Conservation (phyloP, 2,329 filamentous ascomycete species). For the Microdochium trichocladiopsis region DNA sequence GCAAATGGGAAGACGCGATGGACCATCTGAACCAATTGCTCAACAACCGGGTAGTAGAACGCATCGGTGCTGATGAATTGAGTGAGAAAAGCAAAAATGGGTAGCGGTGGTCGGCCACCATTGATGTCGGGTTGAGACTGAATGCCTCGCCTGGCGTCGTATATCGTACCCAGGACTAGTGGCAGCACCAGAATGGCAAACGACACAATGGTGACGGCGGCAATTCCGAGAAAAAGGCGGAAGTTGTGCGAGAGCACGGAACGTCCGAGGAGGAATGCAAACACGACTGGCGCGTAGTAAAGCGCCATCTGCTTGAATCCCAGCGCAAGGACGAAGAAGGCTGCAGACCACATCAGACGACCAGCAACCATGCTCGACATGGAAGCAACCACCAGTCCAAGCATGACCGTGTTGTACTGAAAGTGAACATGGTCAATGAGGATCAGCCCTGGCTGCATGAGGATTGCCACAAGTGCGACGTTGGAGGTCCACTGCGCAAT, state of each 20-base stretch:
- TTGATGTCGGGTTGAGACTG: conserved; percentile 48
- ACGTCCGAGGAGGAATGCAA: conserved; percentile 82
- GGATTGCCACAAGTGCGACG: conserved; percentile 78
- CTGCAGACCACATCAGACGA: conserved; percentile 77
- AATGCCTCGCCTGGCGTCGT: conserved; percentile 60
- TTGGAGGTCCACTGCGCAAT: conserved; percentile 77
- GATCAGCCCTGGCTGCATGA: conserved; percentile 87
- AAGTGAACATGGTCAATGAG: conserved; percentile 81
- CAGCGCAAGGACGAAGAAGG: conserved; percentile 91
- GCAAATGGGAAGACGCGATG: conserved; percentile 95
- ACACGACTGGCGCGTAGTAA: conserved; percentile 91
- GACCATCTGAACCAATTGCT: conserved; percentile 76
- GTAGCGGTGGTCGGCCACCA: conserved; percentile 53
- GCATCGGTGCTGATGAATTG: conserved; percentile 55
- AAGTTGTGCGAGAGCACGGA: conserved; percentile 73
- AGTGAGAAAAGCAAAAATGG: conserved; percentile 52
- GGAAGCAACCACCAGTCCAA: conserved; percentile 79
- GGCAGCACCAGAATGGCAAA: conserved; percentile 74
- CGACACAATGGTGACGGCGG: conserved; percentile 61
- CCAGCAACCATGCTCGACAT: conserved; percentile 86
- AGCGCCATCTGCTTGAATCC: conserved; percentile 99
- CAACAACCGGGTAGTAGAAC: conserved; percentile 65
- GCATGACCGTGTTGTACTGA: conserved; percentile 98
- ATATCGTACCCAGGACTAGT: conserved; percentile 63
- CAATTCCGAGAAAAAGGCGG: conserved; percentile 66